A percentile compares a stretch with the other conserved stretches of the same genome.
Evolutionary conservation across 192 early-diverging fungal species (phyloP).

Genomic region (Linnemannia exigua): DNA sequence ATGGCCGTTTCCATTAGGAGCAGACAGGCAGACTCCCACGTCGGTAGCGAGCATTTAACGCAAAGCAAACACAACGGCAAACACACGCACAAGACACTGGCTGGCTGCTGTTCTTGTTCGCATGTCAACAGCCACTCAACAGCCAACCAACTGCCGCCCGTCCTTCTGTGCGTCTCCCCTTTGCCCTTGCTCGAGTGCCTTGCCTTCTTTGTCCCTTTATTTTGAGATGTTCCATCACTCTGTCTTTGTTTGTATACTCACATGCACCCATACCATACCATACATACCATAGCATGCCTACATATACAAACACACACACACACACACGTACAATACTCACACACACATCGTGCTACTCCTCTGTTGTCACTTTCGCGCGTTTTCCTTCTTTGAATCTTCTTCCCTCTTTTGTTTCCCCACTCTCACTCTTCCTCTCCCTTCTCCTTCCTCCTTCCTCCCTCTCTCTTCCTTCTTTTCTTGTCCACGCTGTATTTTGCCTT

Average conservation of each 20-base stretch:
- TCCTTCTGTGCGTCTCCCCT: constrained; percentile 11
- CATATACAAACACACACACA: too few species aligned
- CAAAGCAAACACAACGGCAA: too few species aligned
- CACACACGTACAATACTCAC: too few species aligned
- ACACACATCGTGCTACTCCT: background rate
- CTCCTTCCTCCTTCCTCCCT: background rate
- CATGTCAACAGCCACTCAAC: too few species aligned
- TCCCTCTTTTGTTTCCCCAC: background rate
- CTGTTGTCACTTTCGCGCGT: background rate
- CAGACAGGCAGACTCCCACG: too few species aligned
- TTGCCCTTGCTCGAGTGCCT: constrained; percentile 12
- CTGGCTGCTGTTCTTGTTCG: too few species aligned
- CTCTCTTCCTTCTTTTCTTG: background rate
- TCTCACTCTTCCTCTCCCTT: background rate
- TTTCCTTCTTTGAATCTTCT: background rate
- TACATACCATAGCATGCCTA: too few species aligned
- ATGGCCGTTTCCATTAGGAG: background rate
- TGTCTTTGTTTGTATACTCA: too few species aligned
- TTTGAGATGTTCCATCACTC: background rate
- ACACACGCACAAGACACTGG: too few species aligned
- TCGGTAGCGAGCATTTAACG: too few species aligned
- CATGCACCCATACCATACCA: background rate
- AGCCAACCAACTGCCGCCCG: too few species aligned
- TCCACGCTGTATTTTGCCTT: background rate
- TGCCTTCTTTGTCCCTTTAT: constrained; percentile 4